Evolutionary conservation across 306 rosid species (phyloP), one percentile per base, ranked within the genome.

Genomic region (Oemleria cerasiformis): DNA sequence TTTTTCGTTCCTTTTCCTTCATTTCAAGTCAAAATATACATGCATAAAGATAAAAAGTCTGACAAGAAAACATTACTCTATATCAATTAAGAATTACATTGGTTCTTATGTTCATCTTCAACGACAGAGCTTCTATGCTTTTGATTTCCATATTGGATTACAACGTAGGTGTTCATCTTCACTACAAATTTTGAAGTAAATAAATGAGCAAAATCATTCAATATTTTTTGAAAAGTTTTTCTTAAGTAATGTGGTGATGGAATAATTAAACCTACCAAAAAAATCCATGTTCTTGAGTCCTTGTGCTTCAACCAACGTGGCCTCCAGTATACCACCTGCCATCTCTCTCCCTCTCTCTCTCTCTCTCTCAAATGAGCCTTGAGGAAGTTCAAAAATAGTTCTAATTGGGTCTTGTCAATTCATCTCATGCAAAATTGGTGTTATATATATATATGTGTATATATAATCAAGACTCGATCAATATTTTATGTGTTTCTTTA

Each of bases 81-180:
- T 21, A 64, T 9, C 4, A 13, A 2, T 45, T 23, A 19, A 10
- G 61, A 6, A 41, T 19, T 45, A 12, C 9, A 14, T 13, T 36
- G 11, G 57, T 39, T 20, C 11, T 36, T 10, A 8, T 55, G 44
- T 58, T 44, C 5, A 75, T 73, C 74, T 75, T 70, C 10, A 40
- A 53, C 68, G 9, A 49, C 34, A 34, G 15, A 20, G 68, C 79
- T 75, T 19, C 25, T 67, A 4, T 41, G 40, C 68, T 47, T 51
- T 36, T 59, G 74, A 67, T 67, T 59, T 57, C 73, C 44, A 75
- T 68, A 75, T 49, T 42, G 68, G 38, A 75, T 68, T n/a, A 75
- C 54, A 40, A 68, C 63, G 21, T 14, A 75, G 0, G 68, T 41
- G 56, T 67, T 57, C 68, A 75, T 75, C 67, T 75, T 67, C 49